These are phyloP conservation scores for Gossypium stocksii DNA, from an alignment of 345 rosid genomes.

Conservation along the genomic window DNA sequence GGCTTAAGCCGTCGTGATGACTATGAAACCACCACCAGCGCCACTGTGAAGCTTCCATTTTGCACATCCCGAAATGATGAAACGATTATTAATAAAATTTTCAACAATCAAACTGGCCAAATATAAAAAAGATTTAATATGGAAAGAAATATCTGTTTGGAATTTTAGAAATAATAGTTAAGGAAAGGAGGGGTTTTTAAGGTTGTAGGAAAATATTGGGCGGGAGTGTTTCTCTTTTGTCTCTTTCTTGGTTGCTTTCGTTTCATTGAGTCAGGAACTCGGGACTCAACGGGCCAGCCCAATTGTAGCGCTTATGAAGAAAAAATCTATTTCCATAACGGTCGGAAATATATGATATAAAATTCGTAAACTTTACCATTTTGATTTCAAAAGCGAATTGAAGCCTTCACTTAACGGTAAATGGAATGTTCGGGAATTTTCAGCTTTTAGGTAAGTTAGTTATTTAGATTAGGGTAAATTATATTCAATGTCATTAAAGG, in stretches of 20 bases:
- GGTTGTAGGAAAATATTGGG: background rate
- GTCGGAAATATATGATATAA: background rate
- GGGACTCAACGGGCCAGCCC: background rate
- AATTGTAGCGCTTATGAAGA: background rate
- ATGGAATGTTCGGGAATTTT: no score
- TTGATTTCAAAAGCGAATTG: no score
- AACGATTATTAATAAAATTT: background rate
- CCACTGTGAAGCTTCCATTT: slow-evolving; percentile 33
- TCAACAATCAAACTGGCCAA: background rate
- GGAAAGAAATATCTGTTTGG: background rate
- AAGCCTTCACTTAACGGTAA: no score
- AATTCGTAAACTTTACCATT: background rate
- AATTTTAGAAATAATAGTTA: no score
- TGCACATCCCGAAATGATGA: slow-evolving; percentile 22
- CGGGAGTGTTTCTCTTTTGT: background rate
- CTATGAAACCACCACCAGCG: slow-evolving; percentile 78
- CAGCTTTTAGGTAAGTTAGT: no score
- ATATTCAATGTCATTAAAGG: no score
- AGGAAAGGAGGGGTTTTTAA: background rate
- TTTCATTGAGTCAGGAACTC: background rate
- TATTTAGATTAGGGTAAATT: no score
- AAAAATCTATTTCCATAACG: background rate
- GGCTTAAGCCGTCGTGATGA: slow-evolving; percentile 41
- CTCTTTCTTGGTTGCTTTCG: background rate
- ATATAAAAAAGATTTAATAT: no score